A percentile compares a stretch with the other conserved stretches of the same genome.
Evolutionary conservation across 139 green algal species (phyloP).

Genomic region (Ostreobium quekettii): DNA sequence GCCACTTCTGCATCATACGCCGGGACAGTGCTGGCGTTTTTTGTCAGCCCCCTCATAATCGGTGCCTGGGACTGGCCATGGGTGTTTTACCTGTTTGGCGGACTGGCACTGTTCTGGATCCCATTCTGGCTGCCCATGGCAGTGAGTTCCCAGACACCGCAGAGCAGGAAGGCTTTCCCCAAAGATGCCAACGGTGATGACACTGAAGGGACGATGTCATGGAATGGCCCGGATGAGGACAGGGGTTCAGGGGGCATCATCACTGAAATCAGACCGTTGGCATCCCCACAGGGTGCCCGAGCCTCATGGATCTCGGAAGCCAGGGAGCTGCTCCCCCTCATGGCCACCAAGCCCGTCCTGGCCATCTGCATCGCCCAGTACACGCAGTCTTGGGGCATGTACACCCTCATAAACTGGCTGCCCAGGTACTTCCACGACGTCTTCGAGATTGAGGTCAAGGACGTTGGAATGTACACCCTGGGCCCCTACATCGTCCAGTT

Average conservation of each 20-base stretch:
- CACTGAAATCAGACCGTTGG: no score
- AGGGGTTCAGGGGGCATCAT: no score
- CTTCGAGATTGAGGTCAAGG: slow-evolving; percentile 45
- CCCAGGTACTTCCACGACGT: slow-evolving; percentile 68
- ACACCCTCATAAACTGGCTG: slow-evolving; percentile 73
- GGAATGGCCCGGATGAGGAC: background rate
- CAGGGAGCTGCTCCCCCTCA: background rate
- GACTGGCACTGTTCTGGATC: slow-evolving; percentile 51
- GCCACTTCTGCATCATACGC: slow-evolving; percentile 62
- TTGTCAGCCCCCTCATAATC: slow-evolving; percentile 52
- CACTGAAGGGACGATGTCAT: background rate
- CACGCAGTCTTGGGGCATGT: slow-evolving; percentile 53
- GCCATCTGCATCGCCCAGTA: slow-evolving; percentile 70
- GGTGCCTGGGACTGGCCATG: slow-evolving; percentile 43
- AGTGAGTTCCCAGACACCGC: slow-evolving; percentile 6
- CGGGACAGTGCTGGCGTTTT: slow-evolving; percentile 59
- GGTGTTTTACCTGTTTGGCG: slow-evolving; percentile 63
- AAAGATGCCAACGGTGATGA: background rate
- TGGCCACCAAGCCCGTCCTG: slow-evolving; percentile 11
- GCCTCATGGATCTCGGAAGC: no score
- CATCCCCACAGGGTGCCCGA: no score
- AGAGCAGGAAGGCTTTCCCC: background rate
- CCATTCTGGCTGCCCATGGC: slow-evolving; percentile 48
- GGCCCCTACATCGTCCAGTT: slow-evolving; percentile 57
- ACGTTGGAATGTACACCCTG: slow-evolving; percentile 61